Evolutionary conservation across 106 monocot species (phyloP).

Genomic region (Cymbidium sinense): DNA sequence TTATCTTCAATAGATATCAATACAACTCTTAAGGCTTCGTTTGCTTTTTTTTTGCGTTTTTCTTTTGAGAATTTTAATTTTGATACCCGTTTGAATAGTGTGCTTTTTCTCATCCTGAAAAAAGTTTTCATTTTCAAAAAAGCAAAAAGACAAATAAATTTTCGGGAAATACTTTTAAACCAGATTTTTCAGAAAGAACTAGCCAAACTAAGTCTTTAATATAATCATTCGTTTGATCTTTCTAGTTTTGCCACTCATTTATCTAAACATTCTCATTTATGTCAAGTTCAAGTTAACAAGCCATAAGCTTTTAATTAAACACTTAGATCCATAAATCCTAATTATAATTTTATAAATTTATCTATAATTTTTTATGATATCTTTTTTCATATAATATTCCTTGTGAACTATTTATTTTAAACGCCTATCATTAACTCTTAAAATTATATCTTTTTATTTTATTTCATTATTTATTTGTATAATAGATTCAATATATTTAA

Average conservation of each 20-base stretch:
- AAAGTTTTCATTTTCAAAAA: too few relatives aligned
- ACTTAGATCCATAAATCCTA: background rate
- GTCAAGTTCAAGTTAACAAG: background rate
- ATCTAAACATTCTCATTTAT: background rate
- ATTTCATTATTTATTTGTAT: background rate
- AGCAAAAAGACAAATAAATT: too few relatives aligned
- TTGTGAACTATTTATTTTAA: background rate
- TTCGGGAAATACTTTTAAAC: too few relatives aligned
- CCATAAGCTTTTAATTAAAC: background rate
- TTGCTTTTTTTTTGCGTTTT: too few relatives aligned
- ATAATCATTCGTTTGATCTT: background rate
- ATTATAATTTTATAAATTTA: background rate
- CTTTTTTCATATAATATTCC: background rate
- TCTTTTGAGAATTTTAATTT: too few relatives aligned
- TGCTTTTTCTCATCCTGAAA: too few relatives aligned
- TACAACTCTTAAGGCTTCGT: too few relatives aligned
- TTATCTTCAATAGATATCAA: background rate
- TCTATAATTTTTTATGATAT: background rate
- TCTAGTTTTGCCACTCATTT: background rate
- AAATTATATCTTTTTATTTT: background rate
- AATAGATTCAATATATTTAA: background rate
- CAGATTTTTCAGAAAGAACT: too few relatives aligned
- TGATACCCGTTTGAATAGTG: too few relatives aligned
- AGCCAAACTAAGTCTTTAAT: too few relatives aligned
- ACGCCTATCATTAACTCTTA: background rate